A percentile compares a stretch with the other conserved stretches of the same genome.
These are phyloP conservation scores for Saitozyma podzolica DNA, from an alignment of 768 basidiomycete genomes.

Conservation along the genomic window DNA sequence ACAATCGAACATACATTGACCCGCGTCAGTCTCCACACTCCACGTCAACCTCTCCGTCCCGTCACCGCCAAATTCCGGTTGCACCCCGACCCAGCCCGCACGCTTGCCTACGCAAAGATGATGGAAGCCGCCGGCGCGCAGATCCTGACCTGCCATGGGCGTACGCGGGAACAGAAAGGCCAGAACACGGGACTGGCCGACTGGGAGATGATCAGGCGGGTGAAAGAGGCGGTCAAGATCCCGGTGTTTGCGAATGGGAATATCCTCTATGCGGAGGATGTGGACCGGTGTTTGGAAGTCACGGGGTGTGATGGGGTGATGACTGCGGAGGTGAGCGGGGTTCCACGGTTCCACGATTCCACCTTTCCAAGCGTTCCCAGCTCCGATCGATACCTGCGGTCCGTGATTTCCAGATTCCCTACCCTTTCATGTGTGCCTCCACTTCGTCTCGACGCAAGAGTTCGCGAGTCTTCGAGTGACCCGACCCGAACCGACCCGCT, in stretches of 20 bases:
- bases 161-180: conserved; percentile 87
- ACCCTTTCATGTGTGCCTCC: too few relatives aligned
- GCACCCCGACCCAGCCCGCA: conserved; percentile 79
- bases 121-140: conserved; percentile 93
- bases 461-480: too few relatives aligned
- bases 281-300: conserved; percentile 70
- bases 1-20: not conserved
- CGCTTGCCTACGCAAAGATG: conserved; percentile 93
- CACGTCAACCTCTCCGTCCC: conserved; percentile 78
- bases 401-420: too few relatives aligned
- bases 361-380: too few relatives aligned
- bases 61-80: conserved; percentile 96
- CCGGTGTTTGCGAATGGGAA: conserved; percentile 98
- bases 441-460: too few relatives aligned
- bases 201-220: conserved; percentile 84
- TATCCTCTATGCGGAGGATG: conserved; percentile 81
- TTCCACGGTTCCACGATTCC: not conserved
- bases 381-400: too few relatives aligned
- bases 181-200: conserved; percentile 81
- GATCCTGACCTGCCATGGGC: conserved; percentile 89
- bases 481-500: not conserved
- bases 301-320: conserved; percentile 92
- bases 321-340: conserved; percentile 66
- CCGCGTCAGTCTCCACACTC: conserved; percentile 70
- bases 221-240: conserved; percentile 79